Conservation (phyloP, 306 rosid genomes). For the Vigna radiata region DNA sequence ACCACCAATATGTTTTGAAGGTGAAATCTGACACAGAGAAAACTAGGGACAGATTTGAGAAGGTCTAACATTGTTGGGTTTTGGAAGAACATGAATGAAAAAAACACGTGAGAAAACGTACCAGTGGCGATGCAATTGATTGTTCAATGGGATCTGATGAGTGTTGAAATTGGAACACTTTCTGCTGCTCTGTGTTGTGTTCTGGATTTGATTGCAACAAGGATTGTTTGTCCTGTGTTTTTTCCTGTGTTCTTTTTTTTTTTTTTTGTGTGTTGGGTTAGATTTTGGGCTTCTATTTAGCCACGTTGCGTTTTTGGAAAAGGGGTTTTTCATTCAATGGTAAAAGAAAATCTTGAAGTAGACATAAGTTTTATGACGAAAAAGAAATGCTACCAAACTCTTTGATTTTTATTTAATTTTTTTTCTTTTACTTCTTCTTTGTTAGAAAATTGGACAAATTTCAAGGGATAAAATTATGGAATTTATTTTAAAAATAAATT, state of each 20-base stretch:
- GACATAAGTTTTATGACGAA: background rate
- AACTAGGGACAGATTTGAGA: slow-evolving; percentile 27
- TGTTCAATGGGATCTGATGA: slow-evolving; percentile 38
- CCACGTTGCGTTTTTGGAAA: slow-evolving; percentile 39
- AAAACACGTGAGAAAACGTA: slow-evolving; percentile 17
- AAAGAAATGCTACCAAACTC: background rate
- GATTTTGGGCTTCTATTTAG: slow-evolving; percentile 28
- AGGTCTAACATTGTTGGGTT: background rate
- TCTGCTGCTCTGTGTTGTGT: background rate
- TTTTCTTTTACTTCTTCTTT: background rate
- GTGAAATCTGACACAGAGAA: slow-evolving; percentile 14
- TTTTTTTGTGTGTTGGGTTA: slow-evolving; percentile 10
- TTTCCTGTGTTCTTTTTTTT: background rate
- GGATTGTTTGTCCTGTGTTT: background rate
- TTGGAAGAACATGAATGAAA: background rate
- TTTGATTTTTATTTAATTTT: background rate
- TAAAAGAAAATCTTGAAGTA: background rate
- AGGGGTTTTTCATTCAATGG: background rate
- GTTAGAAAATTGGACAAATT: background rate
- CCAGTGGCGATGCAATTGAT: slow-evolving; percentile 34
- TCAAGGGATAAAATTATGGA: background rate
- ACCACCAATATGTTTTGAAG: background rate
- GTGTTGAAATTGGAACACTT: slow-evolving; percentile 20
- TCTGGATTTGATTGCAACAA: background rate
- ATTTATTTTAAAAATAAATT: background rate